These are phyloP conservation scores for Penicillium expansum DNA, from an alignment of 2,329 filamentous ascomycete species.

Conservation along the genomic window DNA sequence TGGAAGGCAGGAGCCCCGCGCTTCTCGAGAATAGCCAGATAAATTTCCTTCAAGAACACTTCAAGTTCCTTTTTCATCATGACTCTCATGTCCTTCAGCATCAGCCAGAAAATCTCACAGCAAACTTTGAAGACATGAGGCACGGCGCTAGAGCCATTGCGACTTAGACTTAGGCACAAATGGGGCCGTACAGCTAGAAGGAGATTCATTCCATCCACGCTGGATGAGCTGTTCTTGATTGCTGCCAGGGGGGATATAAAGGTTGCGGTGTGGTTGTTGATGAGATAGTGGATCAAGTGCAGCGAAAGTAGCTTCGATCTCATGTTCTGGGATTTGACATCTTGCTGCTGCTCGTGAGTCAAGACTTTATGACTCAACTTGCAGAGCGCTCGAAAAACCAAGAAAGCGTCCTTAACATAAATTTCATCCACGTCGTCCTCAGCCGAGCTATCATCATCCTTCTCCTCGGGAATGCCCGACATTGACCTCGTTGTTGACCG, in stretches of 20 bases:
- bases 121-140: constrained; percentile 91
- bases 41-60: constrained; percentile 96
- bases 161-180: constrained; percentile 87
- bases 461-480: constrained; percentile 37
- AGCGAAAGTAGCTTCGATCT: constrained; percentile 93
- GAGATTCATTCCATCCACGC: constrained; percentile 79
- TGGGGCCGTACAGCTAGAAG: constrained; percentile 96
- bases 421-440: constrained; percentile 84
- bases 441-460: constrained; percentile 37
- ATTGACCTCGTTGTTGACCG: constrained; percentile 48
- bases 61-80: constrained; percentile 98
- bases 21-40: constrained; percentile 85
- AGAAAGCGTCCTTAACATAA: constrained; percentile 93
- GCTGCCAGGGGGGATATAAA: constrained; percentile 91
- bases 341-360: constrained; percentile 84
- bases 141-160: constrained; percentile 92
- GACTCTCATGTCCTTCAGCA: constrained; percentile 88
- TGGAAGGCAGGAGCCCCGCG: constrained; percentile 82
- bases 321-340: constrained; percentile 93
- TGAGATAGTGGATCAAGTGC: constrained; percentile 88
- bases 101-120: constrained; percentile 96
- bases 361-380: constrained; percentile 93
- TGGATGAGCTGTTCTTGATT: constrained; percentile 85
- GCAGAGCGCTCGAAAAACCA: constrained; percentile 96
- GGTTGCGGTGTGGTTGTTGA: constrained; percentile 89